Percentiles rank a stretch among this genome's conserved stretches.
phyloP scores from a whole-genome alignment of 2,329 filamentous ascomycete species.

The Xylogone sp. region DNA sequence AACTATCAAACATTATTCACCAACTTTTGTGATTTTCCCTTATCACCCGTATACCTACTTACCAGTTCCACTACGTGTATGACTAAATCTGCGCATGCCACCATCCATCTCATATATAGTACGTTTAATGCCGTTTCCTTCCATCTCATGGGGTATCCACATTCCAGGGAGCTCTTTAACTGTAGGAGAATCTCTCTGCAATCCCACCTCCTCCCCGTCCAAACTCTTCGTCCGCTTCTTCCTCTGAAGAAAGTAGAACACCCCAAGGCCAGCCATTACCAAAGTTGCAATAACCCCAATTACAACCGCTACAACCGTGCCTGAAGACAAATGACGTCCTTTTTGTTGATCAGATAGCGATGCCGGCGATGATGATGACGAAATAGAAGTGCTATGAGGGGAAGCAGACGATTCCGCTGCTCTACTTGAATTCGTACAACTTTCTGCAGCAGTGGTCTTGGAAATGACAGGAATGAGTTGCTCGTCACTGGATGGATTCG shows the following conservation, averaged over 20 bases:
- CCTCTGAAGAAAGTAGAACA: background rate
- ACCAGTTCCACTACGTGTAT: too few relatives aligned
- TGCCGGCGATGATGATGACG: background rate
- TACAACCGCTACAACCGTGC: background rate
- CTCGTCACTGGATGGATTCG: constrained; percentile 20
- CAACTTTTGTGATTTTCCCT: too few relatives aligned
- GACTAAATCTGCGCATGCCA: background rate
- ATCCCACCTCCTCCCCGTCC: background rate
- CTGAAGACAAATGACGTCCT: background rate
- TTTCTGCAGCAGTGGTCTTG: background rate
- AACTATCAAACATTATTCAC: too few relatives aligned
- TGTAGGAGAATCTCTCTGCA: background rate
- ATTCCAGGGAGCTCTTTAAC: background rate
- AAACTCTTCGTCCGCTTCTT: background rate
- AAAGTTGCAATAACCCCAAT: background rate
- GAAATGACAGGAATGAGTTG: background rate
- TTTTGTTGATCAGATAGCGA: background rate
- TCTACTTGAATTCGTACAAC: background rate
- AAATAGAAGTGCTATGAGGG: background rate
- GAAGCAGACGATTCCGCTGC: background rate
- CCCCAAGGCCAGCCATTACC: background rate
- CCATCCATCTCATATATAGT: background rate
- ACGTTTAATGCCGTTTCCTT: background rate
- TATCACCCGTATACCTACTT: too few relatives aligned
- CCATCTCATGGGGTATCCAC: background rate